Evolutionary conservation across 1,139 yeast species (phyloP).

Genomic region (Candida buenavistaensis): DNA sequence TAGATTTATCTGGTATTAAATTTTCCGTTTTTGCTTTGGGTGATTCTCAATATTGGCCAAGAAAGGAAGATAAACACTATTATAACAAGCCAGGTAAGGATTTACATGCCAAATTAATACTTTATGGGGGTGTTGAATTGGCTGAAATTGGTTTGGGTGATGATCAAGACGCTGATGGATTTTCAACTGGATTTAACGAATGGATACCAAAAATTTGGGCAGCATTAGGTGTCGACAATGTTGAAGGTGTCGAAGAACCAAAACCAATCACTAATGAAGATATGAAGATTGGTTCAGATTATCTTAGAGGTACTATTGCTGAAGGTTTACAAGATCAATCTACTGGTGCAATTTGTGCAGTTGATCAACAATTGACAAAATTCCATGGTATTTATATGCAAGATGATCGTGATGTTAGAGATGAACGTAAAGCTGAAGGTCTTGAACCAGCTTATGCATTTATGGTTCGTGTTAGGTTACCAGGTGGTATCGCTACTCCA

Average conservation of each 20-base stretch:
- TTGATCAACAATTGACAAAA: conserved; percentile 91
- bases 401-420: conserved; percentile 96
- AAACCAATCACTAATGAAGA: conserved; percentile 96
- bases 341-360: conserved; percentile 92
- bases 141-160: conserved; percentile 87
- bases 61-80: conserved; percentile 91
- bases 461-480: conserved; percentile 94
- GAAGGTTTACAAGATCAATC: conserved; percentile 80
- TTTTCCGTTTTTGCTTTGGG: conserved; percentile 88
- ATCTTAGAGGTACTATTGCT: conserved; percentile 88
- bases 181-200: conserved; percentile 78
- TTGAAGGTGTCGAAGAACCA: conserved; percentile 89
- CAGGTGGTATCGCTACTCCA: conserved; percentile 91
- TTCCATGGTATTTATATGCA: conserved; percentile 99
- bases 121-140: conserved; percentile 73
- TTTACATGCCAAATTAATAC: conserved; percentile 58
- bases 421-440: conserved; percentile 87
- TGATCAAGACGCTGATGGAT: conserved; percentile 97
- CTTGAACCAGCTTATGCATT: conserved; percentile 93
- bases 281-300: conserved; percentile 84
- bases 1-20: conserved; percentile 70
- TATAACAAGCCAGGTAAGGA: conserved; percentile 92
- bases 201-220: conserved; percentile 91
- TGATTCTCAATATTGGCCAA: conserved; percentile 95
- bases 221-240: conserved; percentile 82